These are phyloP conservation scores for Crithidia fasciculata DNA, from an alignment of 208 protist genomes.

Conservation along the genomic window DNA sequence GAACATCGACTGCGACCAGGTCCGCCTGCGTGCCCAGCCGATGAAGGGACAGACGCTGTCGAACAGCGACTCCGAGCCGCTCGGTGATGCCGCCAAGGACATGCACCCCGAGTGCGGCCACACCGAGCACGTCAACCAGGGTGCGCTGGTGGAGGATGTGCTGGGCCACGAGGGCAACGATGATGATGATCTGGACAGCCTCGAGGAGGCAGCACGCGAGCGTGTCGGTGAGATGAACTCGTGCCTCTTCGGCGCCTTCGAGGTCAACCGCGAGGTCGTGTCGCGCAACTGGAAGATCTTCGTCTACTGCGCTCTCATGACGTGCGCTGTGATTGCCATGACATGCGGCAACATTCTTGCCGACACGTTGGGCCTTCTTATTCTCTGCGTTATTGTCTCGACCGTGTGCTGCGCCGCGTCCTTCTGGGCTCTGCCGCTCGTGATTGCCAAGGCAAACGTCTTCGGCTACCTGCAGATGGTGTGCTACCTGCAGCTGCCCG, in stretches of 20 bases:
- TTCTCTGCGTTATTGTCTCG: conserved; percentile 33
- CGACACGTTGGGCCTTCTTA: conserved; percentile 28
- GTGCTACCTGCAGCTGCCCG: conserved; percentile 48
- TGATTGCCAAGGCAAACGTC: conserved; percentile 63
- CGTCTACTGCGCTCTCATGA: conserved; percentile 47
- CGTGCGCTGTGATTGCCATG: conserved; percentile 36
- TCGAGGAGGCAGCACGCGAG: conserved; percentile 13
- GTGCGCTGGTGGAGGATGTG: conserved; percentile 13
- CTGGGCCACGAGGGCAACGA: not conserved
- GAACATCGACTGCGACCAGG: conserved; percentile 10
- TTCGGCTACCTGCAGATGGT: conserved; percentile 50
- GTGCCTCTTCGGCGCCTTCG: conserved; percentile 45
- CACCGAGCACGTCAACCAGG: not conserved
- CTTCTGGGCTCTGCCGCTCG: conserved; percentile 49
- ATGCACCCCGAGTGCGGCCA: not conserved
- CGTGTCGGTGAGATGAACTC: conserved; percentile 20
- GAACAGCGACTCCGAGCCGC: not conserved
- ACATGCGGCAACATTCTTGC: conserved; percentile 39
- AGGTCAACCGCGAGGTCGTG: conserved; percentile 59
- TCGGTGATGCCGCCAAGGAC: not conserved
- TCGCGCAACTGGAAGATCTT: conserved; percentile 42
- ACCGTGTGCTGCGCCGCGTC: conserved; percentile 34
- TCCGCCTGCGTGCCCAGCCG: conserved; percentile 11
- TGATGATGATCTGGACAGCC: not conserved
- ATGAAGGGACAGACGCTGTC: not conserved